phyloP scores from a whole-genome alignment of 2,329 filamentous ascomycete species.

The Shiraia bambusicola region DNA sequence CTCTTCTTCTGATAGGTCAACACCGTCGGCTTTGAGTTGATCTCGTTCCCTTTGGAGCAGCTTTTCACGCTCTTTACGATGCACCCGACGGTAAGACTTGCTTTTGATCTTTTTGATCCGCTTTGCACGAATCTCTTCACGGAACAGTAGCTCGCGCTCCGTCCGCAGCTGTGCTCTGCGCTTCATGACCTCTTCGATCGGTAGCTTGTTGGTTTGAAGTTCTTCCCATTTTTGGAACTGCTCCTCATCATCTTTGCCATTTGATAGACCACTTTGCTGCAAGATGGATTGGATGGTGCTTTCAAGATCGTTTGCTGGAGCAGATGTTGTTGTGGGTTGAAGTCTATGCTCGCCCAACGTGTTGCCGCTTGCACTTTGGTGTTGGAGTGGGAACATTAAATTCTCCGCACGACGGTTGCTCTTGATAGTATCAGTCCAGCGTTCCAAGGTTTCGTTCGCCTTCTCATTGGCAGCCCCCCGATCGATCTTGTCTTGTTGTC shows the following conservation, averaged over 20 bases:
- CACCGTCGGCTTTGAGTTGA: slow-evolving; percentile 59
- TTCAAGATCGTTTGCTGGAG: slow-evolving; percentile 79
- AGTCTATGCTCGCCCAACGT: slow-evolving; percentile 64
- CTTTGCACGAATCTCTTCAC: slow-evolving; percentile 84
- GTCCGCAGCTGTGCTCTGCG: slow-evolving; percentile 73
- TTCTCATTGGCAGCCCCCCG: slow-evolving; percentile 83
- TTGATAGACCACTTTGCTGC: slow-evolving; percentile 77
- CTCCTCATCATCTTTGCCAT: slow-evolving; percentile 61
- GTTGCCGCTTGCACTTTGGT: slow-evolving; percentile 63
- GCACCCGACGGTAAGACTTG: slow-evolving; percentile 89
- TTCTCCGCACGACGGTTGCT: slow-evolving; percentile 90
- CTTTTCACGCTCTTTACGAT: slow-evolving; percentile 74
- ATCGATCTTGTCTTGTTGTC: slow-evolving; percentile 83
- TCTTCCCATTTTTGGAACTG: slow-evolving; percentile 69
- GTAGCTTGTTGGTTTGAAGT: slow-evolving; percentile 69
- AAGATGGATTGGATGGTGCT: slow-evolving; percentile 84
- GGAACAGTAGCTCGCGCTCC: slow-evolving; percentile 80
- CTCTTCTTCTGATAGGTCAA: slow-evolving; percentile 65
- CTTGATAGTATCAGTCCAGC: slow-evolving; percentile 95
- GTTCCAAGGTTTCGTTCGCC: slow-evolving; percentile 84
- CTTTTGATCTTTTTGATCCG: slow-evolving; percentile 99
- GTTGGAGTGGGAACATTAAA: slow-evolving; percentile 79
- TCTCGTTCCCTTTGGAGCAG: slow-evolving; percentile 59
- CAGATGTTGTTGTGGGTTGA: slow-evolving; percentile 57
- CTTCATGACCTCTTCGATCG: slow-evolving; percentile 70